Base-by-base conservation (phyloP, 2,329 filamentous ascomycete genomes). In the Fusarium ramigenum region DNA sequence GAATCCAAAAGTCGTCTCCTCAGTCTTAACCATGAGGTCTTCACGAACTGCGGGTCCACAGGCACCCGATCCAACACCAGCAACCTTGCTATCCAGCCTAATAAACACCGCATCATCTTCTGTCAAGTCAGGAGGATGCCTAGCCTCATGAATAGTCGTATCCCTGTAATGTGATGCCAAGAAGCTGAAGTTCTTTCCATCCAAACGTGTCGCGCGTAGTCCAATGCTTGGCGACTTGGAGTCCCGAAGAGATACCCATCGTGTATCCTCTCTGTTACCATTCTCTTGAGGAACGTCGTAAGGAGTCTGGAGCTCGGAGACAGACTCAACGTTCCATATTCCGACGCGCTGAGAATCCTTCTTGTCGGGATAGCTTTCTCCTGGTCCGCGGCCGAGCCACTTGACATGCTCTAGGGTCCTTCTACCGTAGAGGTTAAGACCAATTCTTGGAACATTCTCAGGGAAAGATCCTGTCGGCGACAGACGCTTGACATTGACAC, bases 281-380 rank as follows among this genome's bases (percentile, higher is more conserved):
- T 87, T 89, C 74, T 93, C 91, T 78, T 93, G 91, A 0, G 91
- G 91, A 28, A 90, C 89, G 23, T 93, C 91, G 75, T 92, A 93
- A 2, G 84, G 83, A 0, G 86, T 85, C 76, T 88, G 87, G 32
- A 93, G 83, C 1, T 86, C 84, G 2, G 84, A 82, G 4, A 90
- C 81, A 2, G 78, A 79, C 2, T 77, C 76, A 4, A 75, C 78
- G 1, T 77, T 78, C 79, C 84, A 89, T 44, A 88, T 82, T 3
- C 87, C 90, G 0, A 90, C 76, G 4, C 81, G 82, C 73, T 91
- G 89, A 4, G 88, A 85, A 6, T 83, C 75, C 66, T 87, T 86
- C 81, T 89, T 91, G 79, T 93, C 91, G 11, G 86, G 86, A 78
- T 92, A 93, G 12, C 85, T 87, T 79, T 93, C 90, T 14, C 88